phyloP scores from a whole-genome alignment of 2,329 filamentous ascomycete species.

The Aspergillus ochraceoroseus region DNA sequence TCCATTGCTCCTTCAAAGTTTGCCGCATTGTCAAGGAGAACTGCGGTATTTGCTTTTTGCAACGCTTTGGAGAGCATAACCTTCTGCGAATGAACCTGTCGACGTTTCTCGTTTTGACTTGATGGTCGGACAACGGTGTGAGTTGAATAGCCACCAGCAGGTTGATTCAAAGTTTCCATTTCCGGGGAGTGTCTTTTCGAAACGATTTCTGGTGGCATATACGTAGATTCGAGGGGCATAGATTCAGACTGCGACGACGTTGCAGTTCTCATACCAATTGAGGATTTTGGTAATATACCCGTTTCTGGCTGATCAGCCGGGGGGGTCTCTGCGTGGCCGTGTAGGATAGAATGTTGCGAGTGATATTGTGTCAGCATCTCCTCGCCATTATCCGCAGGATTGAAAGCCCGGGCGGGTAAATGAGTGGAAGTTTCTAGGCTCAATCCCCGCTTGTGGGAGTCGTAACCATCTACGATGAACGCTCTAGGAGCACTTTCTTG shows the following conservation, averaged over 20 bases:
- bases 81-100: conserved; percentile 68
- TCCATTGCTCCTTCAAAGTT: conserved; percentile 88
- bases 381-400: conserved; percentile 7
- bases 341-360: conserved; percentile 3
- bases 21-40: conserved; percentile 90
- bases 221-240: conserved; percentile 21
- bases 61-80: conserved; percentile 94
- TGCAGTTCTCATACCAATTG: conserved; percentile 3
- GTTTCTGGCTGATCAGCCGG: conserved; percentile 3
- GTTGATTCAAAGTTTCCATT: neutral
- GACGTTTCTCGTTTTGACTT: conserved; percentile 30
- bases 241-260: conserved; percentile 11
- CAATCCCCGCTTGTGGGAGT: conserved; percentile 15
- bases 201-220: conserved; percentile 10
- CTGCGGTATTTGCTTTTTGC: conserved; percentile 92
- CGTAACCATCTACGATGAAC: conserved; percentile 22
- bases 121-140: conserved; percentile 10
- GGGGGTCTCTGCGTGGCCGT: neutral
- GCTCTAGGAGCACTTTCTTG: conserved; percentile 22
- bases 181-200: conserved; percentile 2
- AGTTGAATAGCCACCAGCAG: conserved; percentile 4
- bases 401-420: conserved; percentile 7
- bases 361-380: conserved; percentile 6
- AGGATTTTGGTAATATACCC: conserved; percentile 2
- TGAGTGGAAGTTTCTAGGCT: conserved; percentile 14